Evolutionary conservation across 108 stramenopile species (phyloP).

Genomic region (Cyclotella choctawhatcheeana): DNA sequence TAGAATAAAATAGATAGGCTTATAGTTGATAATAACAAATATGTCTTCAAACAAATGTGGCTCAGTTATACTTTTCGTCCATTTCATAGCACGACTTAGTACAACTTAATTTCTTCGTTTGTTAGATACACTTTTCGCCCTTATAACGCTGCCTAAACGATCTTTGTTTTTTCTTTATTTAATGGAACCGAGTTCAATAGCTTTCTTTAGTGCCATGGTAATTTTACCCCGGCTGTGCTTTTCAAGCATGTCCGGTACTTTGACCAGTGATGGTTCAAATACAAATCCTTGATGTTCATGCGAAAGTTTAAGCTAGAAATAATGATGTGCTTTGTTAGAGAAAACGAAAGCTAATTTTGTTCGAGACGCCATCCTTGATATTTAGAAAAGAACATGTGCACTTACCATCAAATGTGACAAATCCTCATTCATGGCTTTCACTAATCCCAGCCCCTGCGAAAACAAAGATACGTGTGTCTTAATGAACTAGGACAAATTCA

Average conservation of each 20-base stretch:
- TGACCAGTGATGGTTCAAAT: slow-evolving; percentile 64
- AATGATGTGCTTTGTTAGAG: neutral
- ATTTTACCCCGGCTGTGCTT: slow-evolving; percentile 78
- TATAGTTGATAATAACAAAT: neutral
- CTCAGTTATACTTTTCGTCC: too few species aligned
- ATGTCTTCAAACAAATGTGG: too few species aligned
- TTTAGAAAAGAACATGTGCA: neutral
- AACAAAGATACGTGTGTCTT: neutral
- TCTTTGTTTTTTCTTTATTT: neutral
- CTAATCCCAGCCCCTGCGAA: slow-evolving; percentile 6
- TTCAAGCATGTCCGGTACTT: slow-evolving; percentile 47
- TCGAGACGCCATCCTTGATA: neutral
- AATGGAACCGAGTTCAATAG: slow-evolving; percentile 38
- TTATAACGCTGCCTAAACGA: neutral
- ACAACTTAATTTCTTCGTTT: too few species aligned
- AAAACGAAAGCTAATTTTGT: neutral
- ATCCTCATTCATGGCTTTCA: slow-evolving; percentile 23
- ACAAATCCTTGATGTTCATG: slow-evolving; percentile 81
- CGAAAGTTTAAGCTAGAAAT: slow-evolving; percentile 59
- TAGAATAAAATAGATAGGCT: slow-evolving; percentile 21
- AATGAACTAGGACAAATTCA: neutral
- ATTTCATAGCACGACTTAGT: too few species aligned
- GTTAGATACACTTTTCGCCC: too few species aligned
- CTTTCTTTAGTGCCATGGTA: slow-evolving; percentile 66
- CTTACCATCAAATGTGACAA: slow-evolving; percentile 26